These are phyloP conservation scores for Pelargonium myrrhifolium DNA, from an alignment of 441 rosid species.

Conservation along the genomic window DNA sequence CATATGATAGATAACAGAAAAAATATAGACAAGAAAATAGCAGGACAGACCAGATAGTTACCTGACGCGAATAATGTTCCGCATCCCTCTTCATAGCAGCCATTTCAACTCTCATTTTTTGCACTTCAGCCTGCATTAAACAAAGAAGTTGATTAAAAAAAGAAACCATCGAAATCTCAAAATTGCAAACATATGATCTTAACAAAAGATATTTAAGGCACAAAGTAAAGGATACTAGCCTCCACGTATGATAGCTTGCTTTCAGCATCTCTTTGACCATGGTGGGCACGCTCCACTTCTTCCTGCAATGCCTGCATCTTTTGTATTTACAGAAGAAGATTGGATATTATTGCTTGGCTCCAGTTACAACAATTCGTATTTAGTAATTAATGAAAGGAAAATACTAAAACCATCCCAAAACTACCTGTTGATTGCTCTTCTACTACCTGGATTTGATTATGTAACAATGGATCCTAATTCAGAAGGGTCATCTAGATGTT, in stretches of 20 bases:
- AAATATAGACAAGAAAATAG: slow-evolving; percentile 13
- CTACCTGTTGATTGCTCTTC: not conserved
- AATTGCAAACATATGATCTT: slow-evolving; percentile 10
- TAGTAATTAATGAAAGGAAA: not conserved
- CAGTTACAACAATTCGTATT: not conserved
- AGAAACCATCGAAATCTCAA: too few relatives aligned
- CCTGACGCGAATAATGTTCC: slow-evolving; percentile 98
- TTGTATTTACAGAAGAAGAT: slow-evolving; percentile 15
- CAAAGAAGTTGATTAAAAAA: slow-evolving; percentile 8
- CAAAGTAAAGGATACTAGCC: slow-evolving; percentile 39
- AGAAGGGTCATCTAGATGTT: not conserved
- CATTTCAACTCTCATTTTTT: slow-evolving; percentile 94
- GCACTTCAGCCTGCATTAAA: slow-evolving; percentile 71
- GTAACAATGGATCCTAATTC: not conserved
- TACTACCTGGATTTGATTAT: not conserved
- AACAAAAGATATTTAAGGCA: slow-evolving; percentile 6
- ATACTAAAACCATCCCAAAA: not conserved
- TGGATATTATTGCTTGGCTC: not conserved
- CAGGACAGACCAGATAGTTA: slow-evolving; percentile 27
- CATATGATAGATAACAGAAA: slow-evolving; percentile 1
- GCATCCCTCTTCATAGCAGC: slow-evolving; percentile 99
- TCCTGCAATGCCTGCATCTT: slow-evolving; percentile 97
- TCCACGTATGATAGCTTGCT: slow-evolving; percentile 81
- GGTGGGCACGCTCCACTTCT: slow-evolving; percentile 92
- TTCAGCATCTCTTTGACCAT: slow-evolving; percentile 94